A percentile compares a stretch with the other conserved stretches of the same genome.
Evolutionary conservation across 441 rosid genomes (phyloP).

Genomic region (Croton setiger): DNA sequence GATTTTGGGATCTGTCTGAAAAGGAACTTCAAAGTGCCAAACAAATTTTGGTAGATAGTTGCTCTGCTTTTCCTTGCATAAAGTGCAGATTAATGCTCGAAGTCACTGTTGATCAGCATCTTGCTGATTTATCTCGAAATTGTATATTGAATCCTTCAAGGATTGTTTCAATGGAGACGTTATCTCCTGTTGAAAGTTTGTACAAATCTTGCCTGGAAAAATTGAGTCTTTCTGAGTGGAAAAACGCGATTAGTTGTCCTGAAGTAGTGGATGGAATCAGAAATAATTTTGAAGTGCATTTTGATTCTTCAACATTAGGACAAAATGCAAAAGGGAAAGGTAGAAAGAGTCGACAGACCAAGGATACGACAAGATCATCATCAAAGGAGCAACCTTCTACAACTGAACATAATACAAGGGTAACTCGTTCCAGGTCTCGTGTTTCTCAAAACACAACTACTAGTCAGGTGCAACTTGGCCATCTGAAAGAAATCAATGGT

Average conservation of each 20-base stretch:
- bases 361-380: slow-evolving; percentile 34
- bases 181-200: slow-evolving; percentile 56
- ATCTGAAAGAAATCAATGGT: slow-evolving; percentile 27
- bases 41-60: slow-evolving; percentile 35
- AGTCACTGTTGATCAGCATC: slow-evolving; percentile 53
- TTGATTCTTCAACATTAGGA: slow-evolving; percentile 18
- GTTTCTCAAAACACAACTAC: slow-evolving; percentile 45
- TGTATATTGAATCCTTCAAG: slow-evolving; percentile 25
- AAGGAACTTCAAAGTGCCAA: slow-evolving; percentile 64
- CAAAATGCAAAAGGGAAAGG: slow-evolving; percentile 32
- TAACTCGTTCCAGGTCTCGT: slow-evolving; percentile 76
- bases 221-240: slow-evolving; percentile 58
- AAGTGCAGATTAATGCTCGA: slow-evolving; percentile 69
- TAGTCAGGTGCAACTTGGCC: slow-evolving; percentile 31
- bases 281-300: slow-evolving; percentile 18
- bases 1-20: slow-evolving; percentile 58
- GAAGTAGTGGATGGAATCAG: slow-evolving; percentile 28
- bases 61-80: slow-evolving; percentile 42
- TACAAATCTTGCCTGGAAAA: slow-evolving; percentile 59
- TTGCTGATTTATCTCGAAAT: slow-evolving; percentile 63
- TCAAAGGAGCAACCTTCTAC: slow-evolving; percentile 38
- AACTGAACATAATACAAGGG: slow-evolving; percentile 42
- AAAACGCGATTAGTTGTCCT: slow-evolving; percentile 37
- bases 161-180: slow-evolving; percentile 33
- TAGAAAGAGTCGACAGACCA: slow-evolving; percentile 49